Evolutionary conservation across 768 basidiomycete genomes (phyloP).

Genomic region (Mycena kentingensis): DNA sequence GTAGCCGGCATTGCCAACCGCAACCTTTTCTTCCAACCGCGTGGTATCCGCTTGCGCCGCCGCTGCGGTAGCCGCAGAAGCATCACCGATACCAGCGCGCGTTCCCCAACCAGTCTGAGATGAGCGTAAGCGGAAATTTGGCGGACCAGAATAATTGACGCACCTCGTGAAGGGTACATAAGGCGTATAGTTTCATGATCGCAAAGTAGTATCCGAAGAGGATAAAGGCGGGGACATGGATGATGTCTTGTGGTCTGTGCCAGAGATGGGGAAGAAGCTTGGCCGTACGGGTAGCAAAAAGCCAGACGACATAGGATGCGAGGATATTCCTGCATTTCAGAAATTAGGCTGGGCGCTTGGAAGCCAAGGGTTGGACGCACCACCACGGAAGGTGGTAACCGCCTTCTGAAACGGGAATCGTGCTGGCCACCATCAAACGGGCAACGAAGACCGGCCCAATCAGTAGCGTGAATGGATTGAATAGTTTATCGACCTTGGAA

Average conservation of each 20-base stretch:
- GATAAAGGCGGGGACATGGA: constrained; percentile 85
- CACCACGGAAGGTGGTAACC: constrained; percentile 85
- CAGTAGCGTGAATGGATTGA: constrained; percentile 86
- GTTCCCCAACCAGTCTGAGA: constrained; percentile 90
- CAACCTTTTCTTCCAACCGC: constrained; percentile 29
- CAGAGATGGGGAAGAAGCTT: constrained; percentile 86
- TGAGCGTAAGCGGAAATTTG: constrained; percentile 3
- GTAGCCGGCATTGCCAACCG: constrained; percentile 19
- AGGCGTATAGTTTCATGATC: constrained; percentile 91
- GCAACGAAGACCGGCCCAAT: constrained; percentile 81
- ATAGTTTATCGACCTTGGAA: constrained; percentile 80
- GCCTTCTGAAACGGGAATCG: constrained; percentile 61
- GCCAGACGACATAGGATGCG: constrained; percentile 67
- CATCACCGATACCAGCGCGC: constrained; percentile 90
- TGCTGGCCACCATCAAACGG: constrained; percentile 78
- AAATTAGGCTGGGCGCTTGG: constrained; percentile 7
- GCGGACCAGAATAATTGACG: constrained; percentile 20
- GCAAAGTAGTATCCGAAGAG: constrained; percentile 93
- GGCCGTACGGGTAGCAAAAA: constrained; percentile 68
- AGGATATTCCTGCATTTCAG: constrained; percentile 62
- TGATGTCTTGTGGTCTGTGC: constrained; percentile 72
- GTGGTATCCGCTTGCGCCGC: constrained; percentile 47
- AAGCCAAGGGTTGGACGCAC: constrained; percentile 42
- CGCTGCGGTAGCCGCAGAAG: constrained; percentile 72
- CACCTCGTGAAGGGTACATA: constrained; percentile 88